phyloP scores from a whole-genome alignment of 2,329 filamentous ascomycete genomes.

The Aurifilum marmelostoma region DNA sequence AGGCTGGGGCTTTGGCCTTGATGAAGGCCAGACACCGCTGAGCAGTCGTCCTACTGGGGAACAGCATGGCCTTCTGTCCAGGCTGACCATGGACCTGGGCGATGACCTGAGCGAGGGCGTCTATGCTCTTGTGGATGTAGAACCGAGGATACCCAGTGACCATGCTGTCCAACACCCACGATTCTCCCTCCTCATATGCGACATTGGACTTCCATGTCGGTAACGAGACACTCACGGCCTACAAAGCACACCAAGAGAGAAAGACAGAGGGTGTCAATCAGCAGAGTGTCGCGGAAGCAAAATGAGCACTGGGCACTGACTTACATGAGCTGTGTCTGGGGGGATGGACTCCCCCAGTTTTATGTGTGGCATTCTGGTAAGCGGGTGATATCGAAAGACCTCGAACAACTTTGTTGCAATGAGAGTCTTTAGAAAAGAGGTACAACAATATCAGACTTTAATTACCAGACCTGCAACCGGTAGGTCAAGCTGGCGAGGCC shows the following conservation, averaged over 20 bases:
- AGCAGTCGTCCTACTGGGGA: slow-evolving; percentile 74
- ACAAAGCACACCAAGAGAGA: neutral
- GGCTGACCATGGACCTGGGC: slow-evolving; percentile 63
- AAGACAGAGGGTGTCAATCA: slow-evolving; percentile 15
- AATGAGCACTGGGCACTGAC: slow-evolving; percentile 37
- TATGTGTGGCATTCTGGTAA: slow-evolving; percentile 48
- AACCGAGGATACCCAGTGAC: slow-evolving; percentile 91
- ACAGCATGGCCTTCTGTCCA: slow-evolving; percentile 76
- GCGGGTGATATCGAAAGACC: neutral
- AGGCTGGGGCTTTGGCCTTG: slow-evolving; percentile 56
- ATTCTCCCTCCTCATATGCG: slow-evolving; percentile 89
- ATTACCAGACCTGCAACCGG: neutral
- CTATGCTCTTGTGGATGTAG: slow-evolving; percentile 85
- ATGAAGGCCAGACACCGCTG: slow-evolving; percentile 76
- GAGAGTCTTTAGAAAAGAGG: neutral
- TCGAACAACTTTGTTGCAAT: neutral
- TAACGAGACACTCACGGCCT: slow-evolving; percentile 95
- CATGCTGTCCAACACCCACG: slow-evolving; percentile 86
- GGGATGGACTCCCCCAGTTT: slow-evolving; percentile 73
- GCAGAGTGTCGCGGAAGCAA: neutral
- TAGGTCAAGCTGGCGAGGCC: neutral
- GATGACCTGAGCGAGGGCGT: slow-evolving; percentile 71
- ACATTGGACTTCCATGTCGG: slow-evolving; percentile 92
- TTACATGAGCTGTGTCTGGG: slow-evolving; percentile 76
- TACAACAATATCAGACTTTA: neutral